These are phyloP conservation scores for Centaurea solstitialis DNA, from an alignment of 129 eudicot genomes.

Conservation along the genomic window DNA sequence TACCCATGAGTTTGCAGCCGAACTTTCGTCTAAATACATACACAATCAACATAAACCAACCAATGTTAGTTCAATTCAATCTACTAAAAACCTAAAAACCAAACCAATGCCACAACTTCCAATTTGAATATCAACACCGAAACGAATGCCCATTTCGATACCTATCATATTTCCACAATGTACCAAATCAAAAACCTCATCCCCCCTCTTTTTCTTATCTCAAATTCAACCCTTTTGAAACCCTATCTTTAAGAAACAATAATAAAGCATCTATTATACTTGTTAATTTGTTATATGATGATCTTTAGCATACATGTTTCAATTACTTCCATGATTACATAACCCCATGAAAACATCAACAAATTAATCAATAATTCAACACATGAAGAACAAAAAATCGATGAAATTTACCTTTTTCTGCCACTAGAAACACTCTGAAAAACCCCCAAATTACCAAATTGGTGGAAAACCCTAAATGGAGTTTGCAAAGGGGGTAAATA, in stretches of 20 bases:
- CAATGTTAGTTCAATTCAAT: neutral
- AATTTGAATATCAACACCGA: too few relatives aligned
- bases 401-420: neutral
- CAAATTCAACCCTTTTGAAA: neutral
- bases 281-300: neutral
- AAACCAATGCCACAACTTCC: neutral
- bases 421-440: constrained; percentile 1
- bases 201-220: neutral
- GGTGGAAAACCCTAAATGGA: constrained; percentile 18
- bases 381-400: neutral
- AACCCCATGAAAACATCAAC: neutral
- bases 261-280: neutral
- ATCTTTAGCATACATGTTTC: neutral
- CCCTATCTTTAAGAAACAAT: neutral
- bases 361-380: neutral
- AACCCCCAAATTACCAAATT: neutral
- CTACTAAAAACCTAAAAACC: neutral
- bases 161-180: too few relatives aligned
- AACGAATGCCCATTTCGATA: too few relatives aligned
- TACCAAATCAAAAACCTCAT: neutral
- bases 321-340: neutral
- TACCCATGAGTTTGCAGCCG: too few relatives aligned
- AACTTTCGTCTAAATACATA: too few relatives aligned
- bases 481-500: neutral
- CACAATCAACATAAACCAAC: neutral